Percentiles rank a stretch among this genome's conserved stretches.
These are phyloP conservation scores for Monoraphidium neglectum DNA, from an alignment of 139 green algal genomes.

Conservation along the genomic window DNA sequence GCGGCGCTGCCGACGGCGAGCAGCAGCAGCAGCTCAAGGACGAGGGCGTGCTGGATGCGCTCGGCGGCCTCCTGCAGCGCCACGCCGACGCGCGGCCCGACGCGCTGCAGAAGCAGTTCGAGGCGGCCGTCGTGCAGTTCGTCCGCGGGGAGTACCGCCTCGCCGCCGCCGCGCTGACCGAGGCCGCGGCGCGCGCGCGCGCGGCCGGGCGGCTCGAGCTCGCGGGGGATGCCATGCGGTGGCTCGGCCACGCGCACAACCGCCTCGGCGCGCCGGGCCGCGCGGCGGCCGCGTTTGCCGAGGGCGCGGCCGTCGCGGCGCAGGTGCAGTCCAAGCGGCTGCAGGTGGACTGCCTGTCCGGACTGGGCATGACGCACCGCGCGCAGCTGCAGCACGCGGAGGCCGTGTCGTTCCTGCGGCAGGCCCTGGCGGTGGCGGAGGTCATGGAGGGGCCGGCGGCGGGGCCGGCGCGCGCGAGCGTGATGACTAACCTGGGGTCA, in stretches of 20 bases:
- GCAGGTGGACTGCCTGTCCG: constrained; percentile 48
- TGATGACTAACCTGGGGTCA: constrained; percentile 36
- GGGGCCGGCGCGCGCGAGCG: constrained; percentile 29
- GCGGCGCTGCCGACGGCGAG: constrained; percentile 9
- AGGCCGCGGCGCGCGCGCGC: constrained; percentile 9
- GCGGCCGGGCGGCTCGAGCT: constrained; percentile 14
- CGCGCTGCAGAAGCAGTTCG: constrained; percentile 34
- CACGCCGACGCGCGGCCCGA: constrained; percentile 16
- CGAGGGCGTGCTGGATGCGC: constrained; percentile 19
- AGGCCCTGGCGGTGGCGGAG: constrained; percentile 52
- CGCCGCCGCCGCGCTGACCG: constrained; percentile 17
- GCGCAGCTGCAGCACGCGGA: constrained; percentile 4
- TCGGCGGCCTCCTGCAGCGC: constrained; percentile 29
- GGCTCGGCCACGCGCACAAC: constrained; percentile 42
- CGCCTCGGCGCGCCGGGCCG: constrained; percentile 18
- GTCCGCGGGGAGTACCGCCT: constrained; percentile 34
- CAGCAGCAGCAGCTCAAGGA: constrained; percentile 7
- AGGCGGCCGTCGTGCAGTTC: constrained; percentile 44
- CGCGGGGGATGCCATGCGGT: constrained; percentile 42
- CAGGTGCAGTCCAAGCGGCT: constrained; percentile 13
- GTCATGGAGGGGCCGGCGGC: constrained; percentile 23
- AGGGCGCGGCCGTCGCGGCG: constrained; percentile 32
- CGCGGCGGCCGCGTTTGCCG: constrained; percentile 33
- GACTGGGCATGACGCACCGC: constrained; percentile 39
- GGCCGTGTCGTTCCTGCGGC: constrained; percentile 24